Conservation (phyloP, 192 early-diverging fungal genomes). For the Coemansia sp. region DNA sequence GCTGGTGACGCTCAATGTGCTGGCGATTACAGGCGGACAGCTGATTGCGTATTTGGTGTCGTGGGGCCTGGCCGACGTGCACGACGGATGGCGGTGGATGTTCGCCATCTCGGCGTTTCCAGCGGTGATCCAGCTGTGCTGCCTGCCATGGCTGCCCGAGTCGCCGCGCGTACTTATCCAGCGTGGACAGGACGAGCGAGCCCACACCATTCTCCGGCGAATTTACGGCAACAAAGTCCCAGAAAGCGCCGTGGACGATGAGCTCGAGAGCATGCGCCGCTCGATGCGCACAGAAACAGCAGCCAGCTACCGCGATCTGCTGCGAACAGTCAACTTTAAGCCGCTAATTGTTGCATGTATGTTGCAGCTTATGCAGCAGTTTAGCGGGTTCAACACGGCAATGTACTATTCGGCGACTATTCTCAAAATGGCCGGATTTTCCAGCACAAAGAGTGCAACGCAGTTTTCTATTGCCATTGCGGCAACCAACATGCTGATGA, state of each 20-base stretch:
- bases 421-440: conserved; percentile 52
- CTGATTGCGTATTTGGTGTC: conserved; percentile 61
- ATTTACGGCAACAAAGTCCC: conserved; percentile 45
- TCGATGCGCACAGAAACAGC: conserved; percentile 53
- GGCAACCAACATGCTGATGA: conserved; percentile 63
- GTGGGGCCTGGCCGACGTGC: conserved; percentile 56
- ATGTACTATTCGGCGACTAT: conserved; percentile 67
- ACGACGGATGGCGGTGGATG: conserved; percentile 56
- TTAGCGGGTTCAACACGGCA: conserved; percentile 71
- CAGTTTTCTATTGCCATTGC: conserved; percentile 54
- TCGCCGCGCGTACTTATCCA: conserved; percentile 64
- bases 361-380: conserved; percentile 71
- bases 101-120: conserved; percentile 55
- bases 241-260: conserved; percentile 46
- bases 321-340: conserved; percentile 52
- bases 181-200: conserved; percentile 55
- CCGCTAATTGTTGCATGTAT: conserved; percentile 62
- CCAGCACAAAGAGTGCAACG: conserved; percentile 50
- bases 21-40: conserved; percentile 62
- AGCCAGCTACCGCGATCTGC: conserved; percentile 57
- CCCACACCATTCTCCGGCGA: conserved; percentile 44
- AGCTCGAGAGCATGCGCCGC: conserved; percentile 55
- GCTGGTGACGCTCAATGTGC: conserved; percentile 56
- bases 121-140: conserved; percentile 53
- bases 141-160: conserved; percentile 61